Evolutionary conservation across 1,139 yeast genomes (phyloP), one percentile per base, ranked within the genome.

Genomic region (Geotrichum klebahnii): DNA sequence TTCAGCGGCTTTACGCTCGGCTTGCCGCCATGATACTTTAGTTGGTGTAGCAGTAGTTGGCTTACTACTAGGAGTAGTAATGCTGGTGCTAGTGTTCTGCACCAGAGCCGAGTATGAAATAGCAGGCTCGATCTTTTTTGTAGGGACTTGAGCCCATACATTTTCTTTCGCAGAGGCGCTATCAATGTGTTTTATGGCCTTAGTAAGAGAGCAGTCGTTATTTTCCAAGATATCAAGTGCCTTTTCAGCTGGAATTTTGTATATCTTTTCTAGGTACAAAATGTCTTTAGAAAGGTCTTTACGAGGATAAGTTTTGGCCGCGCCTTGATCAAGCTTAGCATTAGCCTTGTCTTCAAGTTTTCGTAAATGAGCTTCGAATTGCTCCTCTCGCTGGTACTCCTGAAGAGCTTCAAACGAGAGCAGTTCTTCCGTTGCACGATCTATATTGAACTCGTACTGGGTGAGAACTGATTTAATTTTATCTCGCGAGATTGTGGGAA

Each of bases 371-470:
- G 37, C 9, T 2, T 38, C 41, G 3, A 48, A 32, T 24, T 43
- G 40, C 20, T 48, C 37, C 33, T 44, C 52, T 33, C 36, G 33
- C 19, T 37, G 42, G 22, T 20, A 31, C 31, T 31, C 42, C 24
- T 39, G 31, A 8, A 44, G 28, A 14, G 45, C 45, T 17, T 48
- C 48, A 6, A 48, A 34, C 12, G 52, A 48, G 10, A 52, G 24
- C 6, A 52, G 50, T n/a, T 45, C 47, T 19, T 52, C 54, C n/a
- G 54, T 44, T 5, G 54, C 48, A 1, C 48, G 39, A 14, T 46
- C 48, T 2, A 50, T 32, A 34, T 48, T 39, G 19, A 44, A 20
- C 8, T 42, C 39, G 31, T 34, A 33, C 12, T 48, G 50, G 5
- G 14, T 22, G 3, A 44, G 24, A 2, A 37, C 38, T 5, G 26